phyloP scores from a whole-genome alignment of 2,329 filamentous ascomycete genomes.

The Shiraia sp. region DNA sequence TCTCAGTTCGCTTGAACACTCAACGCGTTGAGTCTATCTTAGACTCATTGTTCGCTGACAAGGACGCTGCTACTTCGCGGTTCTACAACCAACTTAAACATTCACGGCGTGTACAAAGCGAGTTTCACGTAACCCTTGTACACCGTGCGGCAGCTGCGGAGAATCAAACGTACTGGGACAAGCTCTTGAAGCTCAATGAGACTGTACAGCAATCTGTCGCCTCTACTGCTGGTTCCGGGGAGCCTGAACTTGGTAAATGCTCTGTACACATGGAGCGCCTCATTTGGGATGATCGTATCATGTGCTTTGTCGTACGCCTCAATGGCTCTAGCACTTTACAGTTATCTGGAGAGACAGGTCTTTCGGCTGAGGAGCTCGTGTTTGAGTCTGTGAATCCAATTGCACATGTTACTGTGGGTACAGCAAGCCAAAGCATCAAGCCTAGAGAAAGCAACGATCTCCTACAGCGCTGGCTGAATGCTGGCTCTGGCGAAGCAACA shows the following conservation, averaged over 20 bases:
- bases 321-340: slow-evolving; percentile 32
- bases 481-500: slow-evolving; percentile 55
- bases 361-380: slow-evolving; percentile 51
- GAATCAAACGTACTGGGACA: slow-evolving; percentile 73
- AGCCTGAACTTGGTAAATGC: slow-evolving; percentile 65
- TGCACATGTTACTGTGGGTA: slow-evolving; percentile 89
- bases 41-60: slow-evolving; percentile 68
- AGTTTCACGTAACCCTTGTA: slow-evolving; percentile 93
- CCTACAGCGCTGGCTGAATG: slow-evolving; percentile 72
- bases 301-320: slow-evolving; percentile 82
- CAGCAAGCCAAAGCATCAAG: slow-evolving; percentile 73
- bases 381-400: slow-evolving; percentile 73
- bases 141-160: slow-evolving; percentile 69
- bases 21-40: slow-evolving; percentile 62
- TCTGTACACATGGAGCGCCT: slow-evolving; percentile 67
- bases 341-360: slow-evolving; percentile 19
- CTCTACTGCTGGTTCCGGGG: slow-evolving; percentile 43
- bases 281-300: slow-evolving; percentile 83
- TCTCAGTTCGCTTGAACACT: slow-evolving; percentile 61
- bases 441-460: slow-evolving; percentile 93
- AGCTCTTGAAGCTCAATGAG: slow-evolving; percentile 65
- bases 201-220: slow-evolving; percentile 33
- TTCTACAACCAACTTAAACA: slow-evolving; percentile 79
- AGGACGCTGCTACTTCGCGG: slow-evolving; percentile 57
- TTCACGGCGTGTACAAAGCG: slow-evolving; percentile 73